Percentiles rank a stretch among this genome's conserved stretches.
Evolutionary conservation across 1,284 basidiomycete species (phyloP).

Genomic region (Ustilago hordei): DNA sequence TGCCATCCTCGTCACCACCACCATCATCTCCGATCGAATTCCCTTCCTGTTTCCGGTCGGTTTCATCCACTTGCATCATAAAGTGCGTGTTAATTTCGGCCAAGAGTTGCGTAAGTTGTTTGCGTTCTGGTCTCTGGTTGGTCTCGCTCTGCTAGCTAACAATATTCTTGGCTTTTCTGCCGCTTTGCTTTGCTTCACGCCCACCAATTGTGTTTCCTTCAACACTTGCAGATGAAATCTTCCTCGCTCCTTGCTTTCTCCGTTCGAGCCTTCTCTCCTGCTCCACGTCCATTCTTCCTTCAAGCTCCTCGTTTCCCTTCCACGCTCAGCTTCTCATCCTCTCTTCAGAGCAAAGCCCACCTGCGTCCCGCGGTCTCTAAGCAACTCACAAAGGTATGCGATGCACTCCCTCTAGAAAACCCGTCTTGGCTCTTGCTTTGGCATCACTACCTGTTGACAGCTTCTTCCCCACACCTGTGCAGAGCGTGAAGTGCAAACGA

Average conservation of each 20-base stretch:
- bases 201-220: conserved; percentile 24
- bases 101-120: conserved; percentile 29
- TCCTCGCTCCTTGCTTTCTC: conserved; percentile 24
- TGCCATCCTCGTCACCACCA: not conserved
- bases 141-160: not conserved
- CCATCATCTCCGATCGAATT: conserved; percentile 14
- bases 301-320: conserved; percentile 3
- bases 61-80: not conserved
- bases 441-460: not conserved
- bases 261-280: conserved; percentile 19
- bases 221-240: conserved; percentile 38
- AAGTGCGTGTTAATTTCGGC: conserved; percentile 10
- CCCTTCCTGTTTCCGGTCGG: not conserved
- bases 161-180: too few species aligned
- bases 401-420: not conserved
- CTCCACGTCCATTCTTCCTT: conserved; percentile 14
- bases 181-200: conserved; percentile 11
- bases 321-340: not conserved
- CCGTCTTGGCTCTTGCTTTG: not conserved
- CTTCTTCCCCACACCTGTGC: not conserved
- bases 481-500: not conserved
- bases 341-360: conserved; percentile 12
- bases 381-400: conserved; percentile 38
- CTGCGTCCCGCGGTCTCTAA: conserved; percentile 13
- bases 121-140: not conserved